Evolutionary conservation across 495 filamentous ascomycete species (phyloP), one percentile per base, ranked within the genome.

Genomic region (Penicillium macrosclerotiorum): DNA sequence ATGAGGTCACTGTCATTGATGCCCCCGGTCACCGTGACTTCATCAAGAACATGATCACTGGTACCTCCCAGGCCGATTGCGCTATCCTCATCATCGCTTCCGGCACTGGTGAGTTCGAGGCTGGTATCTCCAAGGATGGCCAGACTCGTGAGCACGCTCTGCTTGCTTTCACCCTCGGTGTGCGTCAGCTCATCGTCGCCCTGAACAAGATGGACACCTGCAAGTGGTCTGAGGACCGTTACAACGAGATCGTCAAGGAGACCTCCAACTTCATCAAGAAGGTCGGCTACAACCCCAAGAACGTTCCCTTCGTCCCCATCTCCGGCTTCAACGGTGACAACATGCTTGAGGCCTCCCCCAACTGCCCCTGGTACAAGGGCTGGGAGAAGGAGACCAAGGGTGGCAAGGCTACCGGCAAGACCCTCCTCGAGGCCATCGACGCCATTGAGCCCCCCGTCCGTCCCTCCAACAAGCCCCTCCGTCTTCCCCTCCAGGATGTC

Each of bases 1-100:
- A 95, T 83, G 91, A 94, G 78, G 91, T 96, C 77, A 96, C 91
- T 64, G 92, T 96, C 84, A 96, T 96, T 73, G 90, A 98, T 73
- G 93, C 93, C 77, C 93, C 93, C 64, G 93, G 93, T 77, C 93
- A 98, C 78, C 93, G 93, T 89, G 93, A 98, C 71, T 98, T 98
- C 81, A 98, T 98, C 88, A 98, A 98, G 93, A 96, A 96, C 88
- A 98, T 98, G 93, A 98, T 97, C 81, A 97, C 93, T 79, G 93
- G 93, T 88, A 97, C 93, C 65, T 97, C 93, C 70, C 93, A 96
- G 83, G 94, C 94, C 66, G 93, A 98, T 69, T 97, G 91, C 78
- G 93, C 94, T 65, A 88, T 98, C 75, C 92, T 98, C 83, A 97
- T 98, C 80, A 98, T 98, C 78, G 93, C 92, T 63, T 90, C 93